Conservation (phyloP, 805 yeast genomes). For the Ogataea methanolica region DNA sequence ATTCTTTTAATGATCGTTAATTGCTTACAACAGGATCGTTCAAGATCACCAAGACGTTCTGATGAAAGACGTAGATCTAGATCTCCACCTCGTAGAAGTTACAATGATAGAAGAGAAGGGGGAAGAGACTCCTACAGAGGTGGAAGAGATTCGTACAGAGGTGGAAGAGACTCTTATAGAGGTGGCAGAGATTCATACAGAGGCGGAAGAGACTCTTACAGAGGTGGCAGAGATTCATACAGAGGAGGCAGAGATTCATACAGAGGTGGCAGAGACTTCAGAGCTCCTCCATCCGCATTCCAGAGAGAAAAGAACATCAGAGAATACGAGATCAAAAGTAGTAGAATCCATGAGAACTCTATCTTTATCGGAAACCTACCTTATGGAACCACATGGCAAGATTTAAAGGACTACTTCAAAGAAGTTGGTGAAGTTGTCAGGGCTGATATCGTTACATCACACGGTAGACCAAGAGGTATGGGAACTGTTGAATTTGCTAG, state of each 20-base stretch:
- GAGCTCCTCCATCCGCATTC: conserved; percentile 11
- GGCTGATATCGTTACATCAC: conserved; percentile 76
- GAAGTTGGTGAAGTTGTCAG: conserved; percentile 61
- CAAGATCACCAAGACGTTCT: conserved; percentile 32
- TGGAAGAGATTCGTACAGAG: conserved; percentile 15
- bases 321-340: conserved; percentile 35
- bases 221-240: conserved; percentile 22
- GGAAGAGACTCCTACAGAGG: conserved; percentile 15
- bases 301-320: conserved; percentile 26
- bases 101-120: conserved; percentile 13
- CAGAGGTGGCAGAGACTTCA: conserved; percentile 18
- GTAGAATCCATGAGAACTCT: conserved; percentile 63
- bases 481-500: conserved; percentile 81
- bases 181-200: conserved; percentile 20
- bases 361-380: conserved; percentile 74
- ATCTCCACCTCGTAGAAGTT: conserved; percentile 20
- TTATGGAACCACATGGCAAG: conserved; percentile 54
- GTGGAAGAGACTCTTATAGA: conserved; percentile 21
- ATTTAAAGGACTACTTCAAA: conserved; percentile 56
- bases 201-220: conserved; percentile 24
- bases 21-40: conserved; percentile 22
- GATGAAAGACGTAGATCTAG: conserved; percentile 28
- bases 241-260: conserved; percentile 23
- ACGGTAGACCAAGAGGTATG: conserved; percentile 85
- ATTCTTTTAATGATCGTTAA: not conserved